These are phyloP conservation scores for Wickerhamomyces silvicola DNA, from an alignment of 805 yeast genomes.

Conservation along the genomic window DNA sequence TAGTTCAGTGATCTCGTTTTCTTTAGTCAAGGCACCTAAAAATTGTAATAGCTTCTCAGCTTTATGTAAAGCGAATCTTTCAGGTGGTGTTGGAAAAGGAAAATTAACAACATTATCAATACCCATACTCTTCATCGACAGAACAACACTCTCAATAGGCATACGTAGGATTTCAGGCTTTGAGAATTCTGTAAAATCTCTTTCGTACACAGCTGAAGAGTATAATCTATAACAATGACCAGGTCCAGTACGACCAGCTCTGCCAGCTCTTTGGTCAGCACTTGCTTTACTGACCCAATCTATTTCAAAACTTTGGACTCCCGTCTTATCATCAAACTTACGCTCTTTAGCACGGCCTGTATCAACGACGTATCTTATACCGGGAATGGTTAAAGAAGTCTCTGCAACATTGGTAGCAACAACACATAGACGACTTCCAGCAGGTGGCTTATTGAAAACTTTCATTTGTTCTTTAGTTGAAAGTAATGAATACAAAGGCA, in stretches of 20 bases:
- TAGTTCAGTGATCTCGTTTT: constrained; percentile 58
- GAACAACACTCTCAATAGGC: constrained; percentile 95
- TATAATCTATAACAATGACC: constrained; percentile 92
- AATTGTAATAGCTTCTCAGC: constrained; percentile 65
- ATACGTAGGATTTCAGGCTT: constrained; percentile 86
- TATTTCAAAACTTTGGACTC: constrained; percentile 88
- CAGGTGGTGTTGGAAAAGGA: constrained; percentile 96
- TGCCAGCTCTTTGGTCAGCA: constrained; percentile 90
- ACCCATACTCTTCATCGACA: constrained; percentile 96
- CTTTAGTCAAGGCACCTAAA: constrained; percentile 66
- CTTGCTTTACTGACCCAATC: constrained; percentile 94
- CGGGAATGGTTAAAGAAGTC: constrained; percentile 94
- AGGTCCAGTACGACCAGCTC: constrained; percentile 98
- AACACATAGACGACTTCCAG: constrained; percentile 79
- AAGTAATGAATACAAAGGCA: constrained; percentile 85
- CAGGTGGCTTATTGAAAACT: constrained; percentile 81
- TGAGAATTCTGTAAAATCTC: constrained; percentile 75
- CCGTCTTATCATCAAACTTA: constrained; percentile 70
- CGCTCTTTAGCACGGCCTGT: constrained; percentile 93
- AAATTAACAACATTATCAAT: constrained; percentile 84
- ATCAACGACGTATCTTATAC: constrained; percentile 90
- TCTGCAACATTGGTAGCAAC: constrained; percentile 98
- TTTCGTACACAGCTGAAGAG: constrained; percentile 91
- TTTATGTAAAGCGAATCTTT: constrained; percentile 44
- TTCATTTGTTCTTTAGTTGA: constrained; percentile 96